Percentiles rank a stretch among this genome's conserved stretches.
Conservation (phyloP, 148 eudicot species). For the Persicaria tinctoria region DNA sequence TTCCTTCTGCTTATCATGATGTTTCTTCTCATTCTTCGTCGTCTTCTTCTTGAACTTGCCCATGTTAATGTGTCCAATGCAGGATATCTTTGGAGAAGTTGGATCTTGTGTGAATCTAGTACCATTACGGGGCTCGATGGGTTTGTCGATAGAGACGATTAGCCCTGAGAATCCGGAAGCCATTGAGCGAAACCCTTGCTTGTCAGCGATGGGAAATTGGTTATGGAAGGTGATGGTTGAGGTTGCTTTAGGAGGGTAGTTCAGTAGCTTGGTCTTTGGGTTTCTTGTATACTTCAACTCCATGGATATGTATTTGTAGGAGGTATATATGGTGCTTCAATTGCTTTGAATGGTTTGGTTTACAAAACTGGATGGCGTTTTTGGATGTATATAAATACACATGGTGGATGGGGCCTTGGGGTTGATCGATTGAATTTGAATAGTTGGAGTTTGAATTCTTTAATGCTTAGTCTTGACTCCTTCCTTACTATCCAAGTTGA, state of each 20-base stretch:
- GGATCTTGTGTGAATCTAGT: neutral
- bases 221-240: constrained; percentile 1
- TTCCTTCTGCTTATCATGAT: neutral
- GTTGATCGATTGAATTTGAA: too few relatives aligned
- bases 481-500: too few relatives aligned
- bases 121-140: neutral
- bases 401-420: too few relatives aligned
- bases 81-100: constrained; percentile 9
- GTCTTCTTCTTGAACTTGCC: neutral
- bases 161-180: neutral
- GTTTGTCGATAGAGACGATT: neutral
- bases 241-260: constrained; percentile 5
- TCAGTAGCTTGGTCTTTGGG: neutral
- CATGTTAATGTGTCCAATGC: neutral
- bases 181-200: neutral
- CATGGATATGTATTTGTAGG: neutral
- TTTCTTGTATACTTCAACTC: neutral
- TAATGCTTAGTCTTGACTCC: too few relatives aligned
- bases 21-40: neutral
- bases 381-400: too few relatives aligned
- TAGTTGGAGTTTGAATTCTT: too few relatives aligned
- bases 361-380: too few relatives aligned
- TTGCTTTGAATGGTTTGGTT: too few relatives aligned
- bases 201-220: neutral
- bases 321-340: neutral